Base-by-base conservation (phyloP, 2,329 filamentous ascomycete genomes). In the Fusarium sp. region DNA sequence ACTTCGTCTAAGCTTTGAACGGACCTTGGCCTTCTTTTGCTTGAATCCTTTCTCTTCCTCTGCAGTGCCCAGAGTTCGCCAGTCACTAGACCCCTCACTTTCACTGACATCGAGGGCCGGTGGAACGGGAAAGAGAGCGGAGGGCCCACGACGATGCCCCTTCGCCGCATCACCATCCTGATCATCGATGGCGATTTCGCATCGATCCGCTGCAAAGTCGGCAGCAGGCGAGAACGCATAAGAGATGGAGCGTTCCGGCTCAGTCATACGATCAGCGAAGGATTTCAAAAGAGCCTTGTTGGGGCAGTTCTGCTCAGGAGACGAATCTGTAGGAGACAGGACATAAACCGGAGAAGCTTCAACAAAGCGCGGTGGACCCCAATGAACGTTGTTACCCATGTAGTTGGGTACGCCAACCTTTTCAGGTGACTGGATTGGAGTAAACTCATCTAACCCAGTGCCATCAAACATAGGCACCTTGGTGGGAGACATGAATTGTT, bases 251-350 rank as follows among this genome's bases (percentile, higher is more conserved):
- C 57, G 56, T 12, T 30, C 32, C 14, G 13, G 23, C 18, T 8
- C 21, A 13, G 57, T 51, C 8, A 72, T 53, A 11, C 66, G 69
- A 4, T 68, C 42, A 7, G 57, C 27, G 18, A 71, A 72, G 13
- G 53, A 60, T 6, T 51, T 28, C 2, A 55, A 30, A 11, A 45
- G 42, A n/a, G 58, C 21, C 2, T 46, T 41, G 14, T 30, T 34
- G n/a, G 57, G 57, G 18, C 68, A 43, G 23, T 14, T 50, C 16
- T 56, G 48, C 9, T 51, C 28, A 7, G 60, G 58, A 11, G 60
- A 63, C 3, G 64, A 71, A 7, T 43, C 43, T 3, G 51, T 41
- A 8, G 61, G 56, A 4, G 68, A 62, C 8, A 59, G 4, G 9
- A 37, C 16, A 13, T 49, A 32, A 5, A 6, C 25, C 3, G 66